Conservation (phyloP, 1,139 yeast species). For the Geotrichum siamense region DNA sequence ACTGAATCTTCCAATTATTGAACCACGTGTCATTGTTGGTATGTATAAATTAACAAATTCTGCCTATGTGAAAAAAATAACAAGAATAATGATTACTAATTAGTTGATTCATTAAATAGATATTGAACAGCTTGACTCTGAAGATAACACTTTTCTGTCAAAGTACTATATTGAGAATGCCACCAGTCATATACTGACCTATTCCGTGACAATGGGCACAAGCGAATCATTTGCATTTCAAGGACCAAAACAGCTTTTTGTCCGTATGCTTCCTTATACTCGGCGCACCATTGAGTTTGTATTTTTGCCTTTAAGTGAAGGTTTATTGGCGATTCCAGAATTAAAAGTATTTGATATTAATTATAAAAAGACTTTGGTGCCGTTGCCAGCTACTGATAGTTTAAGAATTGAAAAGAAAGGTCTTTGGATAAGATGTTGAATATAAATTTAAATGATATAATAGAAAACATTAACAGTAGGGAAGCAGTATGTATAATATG, state of each 20-base stretch:
- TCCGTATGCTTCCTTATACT: slow-evolving; percentile 59
- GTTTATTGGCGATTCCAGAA: slow-evolving; percentile 45
- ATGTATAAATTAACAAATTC: slow-evolving; percentile 7
- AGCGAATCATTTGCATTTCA: slow-evolving; percentile 37
- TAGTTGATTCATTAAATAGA: no score
- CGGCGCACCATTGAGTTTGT: slow-evolving; percentile 43
- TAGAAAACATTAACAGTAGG: no score
- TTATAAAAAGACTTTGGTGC: slow-evolving; percentile 57
- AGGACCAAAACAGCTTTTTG: slow-evolving; percentile 33
- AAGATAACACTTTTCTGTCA: slow-evolving; percentile 3
- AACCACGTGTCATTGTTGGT: slow-evolving; percentile 56
- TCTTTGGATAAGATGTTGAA: slow-evolving; percentile 15
- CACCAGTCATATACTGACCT: slow-evolving; percentile 58
- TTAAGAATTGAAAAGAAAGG: slow-evolving; percentile 27
- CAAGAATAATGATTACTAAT: no score
- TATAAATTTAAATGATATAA: no score
- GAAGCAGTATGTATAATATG: no score
- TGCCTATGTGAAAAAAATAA: no score
- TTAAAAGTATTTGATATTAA: slow-evolving; percentile 57
- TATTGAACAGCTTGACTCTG: slow-evolving; percentile 6
- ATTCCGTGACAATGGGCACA: slow-evolving; percentile 44
- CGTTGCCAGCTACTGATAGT: slow-evolving; percentile 41
- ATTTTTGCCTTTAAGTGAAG: slow-evolving; percentile 27
- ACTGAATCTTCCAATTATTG: slow-evolving; percentile 53
- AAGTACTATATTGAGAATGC: slow-evolving; percentile 64